Conservation (phyloP, 140 eudicot genomes). For the Stevia rebaudiana region DNA sequence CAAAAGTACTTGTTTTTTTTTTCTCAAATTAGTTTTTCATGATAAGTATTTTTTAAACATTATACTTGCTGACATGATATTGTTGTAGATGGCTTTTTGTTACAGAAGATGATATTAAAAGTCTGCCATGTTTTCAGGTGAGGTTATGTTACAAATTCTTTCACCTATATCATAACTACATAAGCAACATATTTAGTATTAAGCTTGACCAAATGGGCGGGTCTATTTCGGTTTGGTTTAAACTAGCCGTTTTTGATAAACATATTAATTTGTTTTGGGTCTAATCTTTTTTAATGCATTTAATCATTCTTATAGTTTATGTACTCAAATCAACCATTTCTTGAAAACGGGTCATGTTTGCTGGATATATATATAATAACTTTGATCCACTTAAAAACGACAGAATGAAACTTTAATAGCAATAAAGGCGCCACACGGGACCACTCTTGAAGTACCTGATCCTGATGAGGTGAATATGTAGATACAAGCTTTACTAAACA, state of each 20-base stretch:
- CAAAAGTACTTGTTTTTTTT: constrained; percentile 55
- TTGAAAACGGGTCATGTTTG: not conserved
- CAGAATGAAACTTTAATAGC: constrained; percentile 96
- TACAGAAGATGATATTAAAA: constrained; percentile 91
- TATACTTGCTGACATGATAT: not conserved
- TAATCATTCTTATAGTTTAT: too few species aligned
- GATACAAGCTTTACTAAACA: not conserved
- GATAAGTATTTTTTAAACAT: not conserved
- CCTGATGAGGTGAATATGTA: constrained; percentile 77
- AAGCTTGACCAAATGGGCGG: not conserved
- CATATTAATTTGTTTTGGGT: not conserved
- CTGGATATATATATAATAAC: not conserved
- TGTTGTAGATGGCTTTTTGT: constrained; percentile 92
- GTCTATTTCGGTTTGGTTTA: not conserved
- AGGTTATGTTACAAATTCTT: constrained; percentile 5
- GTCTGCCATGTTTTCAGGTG: constrained; percentile 89
- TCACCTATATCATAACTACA: not conserved
- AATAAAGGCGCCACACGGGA: constrained; percentile 98
- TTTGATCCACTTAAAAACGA: not conserved
- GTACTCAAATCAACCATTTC: not conserved
- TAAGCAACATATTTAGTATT: not conserved
- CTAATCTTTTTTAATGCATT: too few species aligned
- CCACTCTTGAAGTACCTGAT: constrained; percentile 97
- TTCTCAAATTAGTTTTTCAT: not conserved
- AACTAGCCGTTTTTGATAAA: too few species aligned